Evolutionary conservation across 129 eudicot genomes (phyloP).

Genomic region (Flaveria trinervia): DNA sequence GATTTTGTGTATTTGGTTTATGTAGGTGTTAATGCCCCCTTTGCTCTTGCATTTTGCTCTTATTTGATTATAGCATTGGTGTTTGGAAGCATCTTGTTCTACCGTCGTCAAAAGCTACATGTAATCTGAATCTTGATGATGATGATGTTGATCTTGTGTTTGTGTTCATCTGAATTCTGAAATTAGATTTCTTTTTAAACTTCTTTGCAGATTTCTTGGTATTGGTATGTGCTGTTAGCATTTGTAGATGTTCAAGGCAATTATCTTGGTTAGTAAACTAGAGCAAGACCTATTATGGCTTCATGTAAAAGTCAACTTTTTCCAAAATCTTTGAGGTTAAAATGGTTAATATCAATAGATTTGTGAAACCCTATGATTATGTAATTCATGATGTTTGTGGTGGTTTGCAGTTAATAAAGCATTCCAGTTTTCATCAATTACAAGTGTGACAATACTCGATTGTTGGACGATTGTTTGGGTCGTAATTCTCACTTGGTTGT

Average conservation of each 20-base stretch:
- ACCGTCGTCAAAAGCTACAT: slow-evolving; percentile 52
- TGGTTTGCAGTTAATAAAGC: slow-evolving; percentile 69
- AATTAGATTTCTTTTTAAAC: no score
- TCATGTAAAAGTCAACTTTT: background rate
- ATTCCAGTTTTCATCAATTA: slow-evolving; percentile 74
- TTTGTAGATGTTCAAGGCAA: slow-evolving; percentile 84
- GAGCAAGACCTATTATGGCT: background rate
- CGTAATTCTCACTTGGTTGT: slow-evolving; percentile 70
- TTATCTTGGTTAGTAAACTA: slow-evolving; percentile 61
- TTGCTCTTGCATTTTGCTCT: slow-evolving; percentile 55
- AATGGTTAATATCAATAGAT: background rate
- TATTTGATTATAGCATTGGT: slow-evolving; percentile 53
- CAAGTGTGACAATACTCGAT: slow-evolving; percentile 83
- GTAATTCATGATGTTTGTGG: background rate
- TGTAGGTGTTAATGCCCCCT: slow-evolving; percentile 70
- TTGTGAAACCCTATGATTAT: background rate
- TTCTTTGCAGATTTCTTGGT: slow-evolving; percentile 83
- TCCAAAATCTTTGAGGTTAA: background rate
- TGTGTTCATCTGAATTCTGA: background rate
- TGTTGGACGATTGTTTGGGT: slow-evolving; percentile 87
- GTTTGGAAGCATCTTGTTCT: slow-evolving; percentile 60
- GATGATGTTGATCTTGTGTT: background rate
- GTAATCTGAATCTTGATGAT: slow-evolving; percentile 28
- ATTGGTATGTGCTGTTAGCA: slow-evolving; percentile 73
- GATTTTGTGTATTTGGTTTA: slow-evolving; percentile 5